Evolutionary conservation across 768 basidiomycete species (phyloP).

Genomic region (Podaxis pistillaris): DNA sequence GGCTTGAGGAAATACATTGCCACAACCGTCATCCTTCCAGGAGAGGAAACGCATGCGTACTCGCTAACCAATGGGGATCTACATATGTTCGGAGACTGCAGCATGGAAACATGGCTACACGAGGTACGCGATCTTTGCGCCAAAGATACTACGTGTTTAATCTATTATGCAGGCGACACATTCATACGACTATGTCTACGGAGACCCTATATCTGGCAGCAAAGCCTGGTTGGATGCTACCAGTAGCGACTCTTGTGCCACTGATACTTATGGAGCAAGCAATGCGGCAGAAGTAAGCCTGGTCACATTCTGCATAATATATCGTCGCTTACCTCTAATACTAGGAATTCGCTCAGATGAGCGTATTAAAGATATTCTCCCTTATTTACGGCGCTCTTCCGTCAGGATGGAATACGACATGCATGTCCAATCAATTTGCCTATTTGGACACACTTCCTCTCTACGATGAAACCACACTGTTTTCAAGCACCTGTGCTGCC

Average conservation of each 20-base stretch:
- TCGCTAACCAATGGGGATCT: conserved; percentile 30
- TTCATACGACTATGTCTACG: conserved; percentile 29
- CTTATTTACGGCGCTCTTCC: conserved; percentile 25
- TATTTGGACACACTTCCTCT: conserved; percentile 23
- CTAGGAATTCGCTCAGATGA: conserved; percentile 32
- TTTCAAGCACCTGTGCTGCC: conserved; percentile 26
- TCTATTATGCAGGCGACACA: conserved; percentile 22
- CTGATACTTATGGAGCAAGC: conserved; percentile 27
- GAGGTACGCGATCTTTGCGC: conserved; percentile 22
- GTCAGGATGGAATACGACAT: conserved; percentile 22
- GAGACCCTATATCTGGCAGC: conserved; percentile 20
- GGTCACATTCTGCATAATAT: background rate
- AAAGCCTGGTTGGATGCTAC: conserved; percentile 23
- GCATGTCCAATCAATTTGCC: conserved; percentile 29
- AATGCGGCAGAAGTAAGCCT: conserved; percentile 25
- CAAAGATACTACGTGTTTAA: background rate
- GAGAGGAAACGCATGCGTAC: conserved; percentile 24
- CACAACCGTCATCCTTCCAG: conserved; percentile 22
- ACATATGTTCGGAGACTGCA: conserved; percentile 28
- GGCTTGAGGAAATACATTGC: conserved; percentile 29
- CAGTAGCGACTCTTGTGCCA: conserved; percentile 27
- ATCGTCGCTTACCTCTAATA: background rate
- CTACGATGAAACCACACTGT: conserved; percentile 25
- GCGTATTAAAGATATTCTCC: conserved; percentile 24
- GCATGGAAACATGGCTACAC: conserved; percentile 29